phyloP scores from a whole-genome alignment of 1,284 basidiomycete genomes.

The Moniliophthora roreri region DNA sequence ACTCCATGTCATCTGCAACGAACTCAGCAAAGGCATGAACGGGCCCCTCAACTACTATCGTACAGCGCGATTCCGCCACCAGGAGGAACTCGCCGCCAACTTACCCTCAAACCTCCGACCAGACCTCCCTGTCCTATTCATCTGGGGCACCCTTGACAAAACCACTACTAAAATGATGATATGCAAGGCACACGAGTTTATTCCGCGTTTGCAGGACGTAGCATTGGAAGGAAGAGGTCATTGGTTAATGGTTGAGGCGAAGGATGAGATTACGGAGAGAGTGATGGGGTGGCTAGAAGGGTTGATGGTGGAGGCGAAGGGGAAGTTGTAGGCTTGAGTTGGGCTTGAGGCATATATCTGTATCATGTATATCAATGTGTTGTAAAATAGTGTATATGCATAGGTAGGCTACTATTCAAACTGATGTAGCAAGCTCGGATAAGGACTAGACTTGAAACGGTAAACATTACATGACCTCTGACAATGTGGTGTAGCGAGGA shows the following conservation, averaged over 20 bases:
- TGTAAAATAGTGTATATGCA: neutral
- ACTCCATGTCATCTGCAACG: slow-evolving; percentile 44
- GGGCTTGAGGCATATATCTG: too few relatives aligned
- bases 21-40: slow-evolving; percentile 53
- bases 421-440: too few relatives aligned
- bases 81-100: slow-evolving; percentile 54
- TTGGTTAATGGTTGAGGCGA: slow-evolving; percentile 66
- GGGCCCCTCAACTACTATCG: slow-evolving; percentile 74
- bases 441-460: too few relatives aligned
- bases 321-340: neutral
- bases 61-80: slow-evolving; percentile 51
- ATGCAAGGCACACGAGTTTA: slow-evolving; percentile 44
- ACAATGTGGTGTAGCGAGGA: too few relatives aligned
- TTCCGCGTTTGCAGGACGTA: slow-evolving; percentile 47
- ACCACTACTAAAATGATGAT: slow-evolving; percentile 38
- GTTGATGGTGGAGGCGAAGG: slow-evolving; percentile 17
- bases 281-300: slow-evolving; percentile 48
- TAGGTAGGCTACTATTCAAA: neutral
- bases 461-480: too few relatives aligned
- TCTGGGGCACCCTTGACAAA: slow-evolving; percentile 57
- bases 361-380: too few relatives aligned
- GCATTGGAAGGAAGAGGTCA: slow-evolving; percentile 56
- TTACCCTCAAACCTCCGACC: slow-evolving; percentile 41
- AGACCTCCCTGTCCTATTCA: slow-evolving; percentile 56
- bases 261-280: slow-evolving; percentile 46